phyloP scores from a whole-genome alignment of 805 yeast species.

The Saccharomyces cerevisiae region DNA sequence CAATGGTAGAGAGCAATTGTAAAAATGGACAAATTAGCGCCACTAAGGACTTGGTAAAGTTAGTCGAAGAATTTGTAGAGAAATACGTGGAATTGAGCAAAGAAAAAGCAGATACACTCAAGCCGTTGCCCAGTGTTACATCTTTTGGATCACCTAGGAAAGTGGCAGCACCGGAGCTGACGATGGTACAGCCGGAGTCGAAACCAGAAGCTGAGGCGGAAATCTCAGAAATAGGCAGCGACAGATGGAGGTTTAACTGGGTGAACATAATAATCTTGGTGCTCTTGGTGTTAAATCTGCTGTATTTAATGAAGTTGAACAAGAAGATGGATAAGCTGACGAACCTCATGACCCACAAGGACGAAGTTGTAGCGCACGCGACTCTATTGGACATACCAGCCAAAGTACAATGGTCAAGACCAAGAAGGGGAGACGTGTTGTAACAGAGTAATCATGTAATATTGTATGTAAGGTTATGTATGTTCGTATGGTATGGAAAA shows the following conservation, averaged over 20 bases:
- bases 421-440: background rate
- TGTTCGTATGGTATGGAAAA: background rate
- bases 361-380: background rate
- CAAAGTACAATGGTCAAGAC: background rate
- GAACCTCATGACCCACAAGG: background rate
- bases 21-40: constrained; percentile 64
- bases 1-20: constrained; percentile 77
- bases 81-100: constrained; percentile 7
- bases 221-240: background rate
- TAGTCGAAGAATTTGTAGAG: constrained; percentile 17
- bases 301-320: background rate
- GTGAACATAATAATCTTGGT: background rate
- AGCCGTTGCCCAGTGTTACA: background rate
- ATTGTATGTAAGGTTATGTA: background rate
- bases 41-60: constrained; percentile 37
- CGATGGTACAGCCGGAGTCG: background rate
- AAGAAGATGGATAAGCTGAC: background rate
- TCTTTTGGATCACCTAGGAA: background rate
- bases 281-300: background rate
- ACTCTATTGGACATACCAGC: background rate
- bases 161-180: background rate
- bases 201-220: background rate
- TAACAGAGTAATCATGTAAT: background rate
- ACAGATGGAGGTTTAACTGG: background rate
- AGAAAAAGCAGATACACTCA: background rate